These are phyloP conservation scores for Cystobasidiaceae sp. DNA, from an alignment of 1,284 basidiomycete species.

Conservation along the genomic window DNA sequence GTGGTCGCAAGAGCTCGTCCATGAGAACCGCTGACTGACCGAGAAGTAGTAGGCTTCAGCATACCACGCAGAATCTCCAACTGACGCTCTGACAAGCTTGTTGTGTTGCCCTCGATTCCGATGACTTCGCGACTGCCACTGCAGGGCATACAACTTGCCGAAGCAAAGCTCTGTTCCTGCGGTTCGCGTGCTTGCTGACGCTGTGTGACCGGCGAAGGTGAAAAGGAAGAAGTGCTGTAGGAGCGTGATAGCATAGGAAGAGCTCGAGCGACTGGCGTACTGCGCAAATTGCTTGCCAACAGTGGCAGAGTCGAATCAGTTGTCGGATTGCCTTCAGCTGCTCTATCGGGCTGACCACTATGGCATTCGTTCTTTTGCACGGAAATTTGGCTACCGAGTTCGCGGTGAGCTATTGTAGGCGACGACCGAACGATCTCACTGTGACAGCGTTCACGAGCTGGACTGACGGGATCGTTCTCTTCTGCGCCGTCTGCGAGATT, in stretches of 20 bases:
- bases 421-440: background rate
- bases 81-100: constrained; percentile 53
- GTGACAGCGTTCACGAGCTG: background rate
- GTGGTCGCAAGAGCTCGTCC: no score
- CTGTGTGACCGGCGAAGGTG: constrained; percentile 37
- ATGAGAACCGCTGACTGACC: no score
- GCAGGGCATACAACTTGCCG: background rate
- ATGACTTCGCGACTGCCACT: constrained; percentile 32
- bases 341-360: no score
- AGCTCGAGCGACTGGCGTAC: constrained; percentile 19
- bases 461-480: background rate
- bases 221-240: constrained; percentile 45
- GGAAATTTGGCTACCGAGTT: no score
- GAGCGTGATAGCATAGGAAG: constrained; percentile 33
- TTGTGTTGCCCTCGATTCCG: constrained; percentile 4
- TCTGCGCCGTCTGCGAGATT: constrained; percentile 61
- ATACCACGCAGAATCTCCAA: constrained; percentile 55
- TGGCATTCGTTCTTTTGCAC: no score
- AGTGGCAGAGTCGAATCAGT: no score
- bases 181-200: no score
- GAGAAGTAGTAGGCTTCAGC: constrained; percentile 52
- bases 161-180: no score
- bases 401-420: no score
- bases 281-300: no score
- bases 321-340: no score